Evolutionary conservation across 2,329 filamentous ascomycete genomes (phyloP), one percentile per base, ranked within the genome.

Genomic region (Penicillium sp.): DNA sequence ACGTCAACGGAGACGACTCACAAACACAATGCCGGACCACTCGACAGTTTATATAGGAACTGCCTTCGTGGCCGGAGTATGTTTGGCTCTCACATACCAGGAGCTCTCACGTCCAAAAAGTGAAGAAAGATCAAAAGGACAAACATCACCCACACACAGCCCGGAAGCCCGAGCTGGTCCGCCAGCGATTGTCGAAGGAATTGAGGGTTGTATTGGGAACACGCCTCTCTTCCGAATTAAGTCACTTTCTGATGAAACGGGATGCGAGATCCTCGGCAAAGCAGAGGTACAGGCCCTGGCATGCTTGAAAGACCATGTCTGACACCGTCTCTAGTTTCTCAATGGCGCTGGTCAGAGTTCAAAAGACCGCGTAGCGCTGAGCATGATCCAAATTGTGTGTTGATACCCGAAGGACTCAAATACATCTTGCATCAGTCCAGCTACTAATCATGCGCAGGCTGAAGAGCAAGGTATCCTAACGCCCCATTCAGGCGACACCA

Each of bases 341-440:
- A 97, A 99, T 76, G 94, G 92, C 47, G 93, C 92, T 3, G 94
- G 94, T 14, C 90, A 91, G 66, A 94, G 90, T 64, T 92, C 94
- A 39, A 99, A 99, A 75, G 94, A 99, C 75, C 86, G 94, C 49
- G 94, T 99, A 13, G 94, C 94, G 1, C 82, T 97, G 36, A 89
- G 84, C 75, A 95, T 97, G 81, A 96, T 99, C 71, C 77, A 85
- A 54, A 79, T 80, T 70, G 81, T 82, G 73, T 54, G 62, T 54
- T n/a, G 44, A 27, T 34, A 39, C 9, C 7, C 34, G 14, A 32
- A 22, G 13, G 7, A 31, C 45, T 7, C 7, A 31, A n/a, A 27
- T 5, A 3, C 11, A 29, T 22, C 16, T 10, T 44, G 1, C 8
- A 49, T 18, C 29, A 42, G 24, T 4, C 14, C 24, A 43, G 18